Conservation (phyloP, 2,329 filamentous ascomycete species). For the Pestalotiopsis sp. region DNA sequence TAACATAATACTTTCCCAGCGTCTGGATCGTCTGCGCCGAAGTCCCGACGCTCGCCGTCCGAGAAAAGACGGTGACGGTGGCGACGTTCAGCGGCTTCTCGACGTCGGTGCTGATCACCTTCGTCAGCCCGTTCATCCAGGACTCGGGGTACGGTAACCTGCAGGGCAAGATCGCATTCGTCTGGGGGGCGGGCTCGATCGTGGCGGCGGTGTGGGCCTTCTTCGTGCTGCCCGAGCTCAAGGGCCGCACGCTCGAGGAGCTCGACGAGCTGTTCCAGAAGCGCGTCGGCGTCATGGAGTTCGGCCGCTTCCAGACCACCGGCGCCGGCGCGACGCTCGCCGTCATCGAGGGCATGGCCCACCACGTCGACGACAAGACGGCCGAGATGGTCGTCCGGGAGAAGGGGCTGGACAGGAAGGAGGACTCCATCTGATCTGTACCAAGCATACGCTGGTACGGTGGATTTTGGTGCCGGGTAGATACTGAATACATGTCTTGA, state of each 20-base stretch:
- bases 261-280: conserved; percentile 32
- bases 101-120: conserved; percentile 28
- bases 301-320: conserved; percentile 9
- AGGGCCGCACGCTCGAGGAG: conserved; percentile 32
- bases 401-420: conserved; percentile 5
- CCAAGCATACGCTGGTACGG: background rate
- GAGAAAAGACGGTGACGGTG: conserved; percentile 31
- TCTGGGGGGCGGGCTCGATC: conserved; percentile 30
- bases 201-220: conserved; percentile 27
- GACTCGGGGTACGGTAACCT: conserved; percentile 26
- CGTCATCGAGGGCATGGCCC: conserved; percentile 8
- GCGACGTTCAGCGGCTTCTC: conserved; percentile 29
- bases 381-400: background rate
- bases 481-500: background rate
- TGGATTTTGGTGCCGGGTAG: background rate
- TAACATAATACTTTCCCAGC: background rate
- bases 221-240: conserved; percentile 33
- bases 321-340: conserved; percentile 8
- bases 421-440: background rate
- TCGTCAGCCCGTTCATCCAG: conserved; percentile 33
- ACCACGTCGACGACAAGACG: background rate
- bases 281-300: conserved; percentile 4
- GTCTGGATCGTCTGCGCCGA: conserved; percentile 34
- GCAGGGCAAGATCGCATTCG: conserved; percentile 24
- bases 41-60: conserved; percentile 25